Evolutionary conservation across 2,329 filamentous ascomycete species (phyloP).

Genomic region (Epichloe uncinata): DNA sequence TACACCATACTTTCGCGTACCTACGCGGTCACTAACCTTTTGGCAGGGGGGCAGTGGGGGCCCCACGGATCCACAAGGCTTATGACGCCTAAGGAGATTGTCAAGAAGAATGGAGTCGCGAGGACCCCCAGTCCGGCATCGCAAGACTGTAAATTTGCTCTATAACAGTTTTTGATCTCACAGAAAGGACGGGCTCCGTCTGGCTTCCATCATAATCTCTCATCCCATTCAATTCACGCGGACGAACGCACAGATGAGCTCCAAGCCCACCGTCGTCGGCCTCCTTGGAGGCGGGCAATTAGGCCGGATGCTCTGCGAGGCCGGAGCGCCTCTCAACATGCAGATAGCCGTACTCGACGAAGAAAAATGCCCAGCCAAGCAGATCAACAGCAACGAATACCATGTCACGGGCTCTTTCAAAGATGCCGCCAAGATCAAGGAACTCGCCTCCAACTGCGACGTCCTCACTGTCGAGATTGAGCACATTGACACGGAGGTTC

Average conservation of each 20-base stretch:
- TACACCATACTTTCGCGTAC: no score
- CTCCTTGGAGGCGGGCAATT: constrained; percentile 57
- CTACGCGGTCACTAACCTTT: no score
- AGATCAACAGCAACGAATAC: constrained; percentile 60
- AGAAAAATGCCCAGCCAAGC: constrained; percentile 66
- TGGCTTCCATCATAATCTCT: neutral
- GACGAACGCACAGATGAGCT: constrained; percentile 3
- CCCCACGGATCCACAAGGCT: no score
- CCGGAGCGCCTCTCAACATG: constrained; percentile 62
- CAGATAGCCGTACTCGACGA: constrained; percentile 69
- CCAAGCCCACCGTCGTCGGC: constrained; percentile 30
- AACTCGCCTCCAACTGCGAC: constrained; percentile 65
- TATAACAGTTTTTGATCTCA: no score
- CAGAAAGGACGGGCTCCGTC: neutral
- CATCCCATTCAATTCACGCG: neutral
- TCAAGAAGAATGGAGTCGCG: no score
- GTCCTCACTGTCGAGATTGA: constrained; percentile 90
- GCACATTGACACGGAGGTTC: constrained; percentile 79
- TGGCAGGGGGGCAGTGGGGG: no score
- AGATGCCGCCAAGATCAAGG: constrained; percentile 61
- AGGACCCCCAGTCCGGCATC: no score
- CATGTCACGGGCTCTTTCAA: constrained; percentile 85
- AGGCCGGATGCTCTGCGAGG: constrained; percentile 86
- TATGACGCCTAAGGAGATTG: no score
- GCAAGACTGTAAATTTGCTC: no score